Percentiles rank a stretch among this genome's conserved stretches.
These are phyloP conservation scores for Geranomyces michiganensis DNA, from an alignment of 192 early-diverging fungal genomes.

Conservation along the genomic window DNA sequence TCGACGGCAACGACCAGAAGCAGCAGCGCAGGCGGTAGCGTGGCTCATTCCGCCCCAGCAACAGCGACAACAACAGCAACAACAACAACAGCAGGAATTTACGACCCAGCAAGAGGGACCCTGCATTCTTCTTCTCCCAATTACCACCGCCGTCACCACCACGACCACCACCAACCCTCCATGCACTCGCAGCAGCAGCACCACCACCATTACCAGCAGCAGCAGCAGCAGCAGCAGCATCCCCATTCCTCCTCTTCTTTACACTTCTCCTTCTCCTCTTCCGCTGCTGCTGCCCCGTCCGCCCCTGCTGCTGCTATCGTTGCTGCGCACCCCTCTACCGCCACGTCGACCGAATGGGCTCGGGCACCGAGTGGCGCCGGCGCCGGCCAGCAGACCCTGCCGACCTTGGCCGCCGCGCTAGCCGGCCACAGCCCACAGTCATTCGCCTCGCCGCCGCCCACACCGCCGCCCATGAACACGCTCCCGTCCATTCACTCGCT, in stretches of 20 bases:
- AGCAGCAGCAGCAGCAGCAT: neutral
- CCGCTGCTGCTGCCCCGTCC: neutral
- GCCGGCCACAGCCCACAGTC: slow-evolving; percentile 23
- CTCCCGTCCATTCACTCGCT: slow-evolving; percentile 28
- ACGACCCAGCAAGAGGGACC: too few species aligned
- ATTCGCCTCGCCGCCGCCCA: slow-evolving; percentile 29
- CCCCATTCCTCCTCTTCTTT: neutral
- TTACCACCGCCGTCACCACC: too few species aligned
- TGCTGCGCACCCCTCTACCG: too few species aligned
- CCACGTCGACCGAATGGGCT: too few species aligned
- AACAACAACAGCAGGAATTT: too few species aligned
- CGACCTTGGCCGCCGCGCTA: slow-evolving; percentile 24
- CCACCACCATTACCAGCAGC: neutral
- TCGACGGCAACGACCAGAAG: slow-evolving; percentile 1
- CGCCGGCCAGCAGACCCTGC: slow-evolving; percentile 20
- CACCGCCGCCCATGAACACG: slow-evolving; percentile 22
- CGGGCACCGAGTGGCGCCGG: too few species aligned
- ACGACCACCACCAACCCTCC: too few species aligned
- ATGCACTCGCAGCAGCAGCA: neutral
- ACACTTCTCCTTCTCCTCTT: neutral
- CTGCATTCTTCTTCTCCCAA: too few species aligned
- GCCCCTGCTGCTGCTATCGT: neutral
- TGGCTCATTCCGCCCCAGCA: too few species aligned
- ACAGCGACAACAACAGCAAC: too few species aligned
- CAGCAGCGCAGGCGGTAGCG: too few species aligned